Percentiles rank a stretch among this genome's conserved stretches.
phyloP scores from a whole-genome alignment of 164 flowering plant species.

The Vitis rotundifolia region DNA sequence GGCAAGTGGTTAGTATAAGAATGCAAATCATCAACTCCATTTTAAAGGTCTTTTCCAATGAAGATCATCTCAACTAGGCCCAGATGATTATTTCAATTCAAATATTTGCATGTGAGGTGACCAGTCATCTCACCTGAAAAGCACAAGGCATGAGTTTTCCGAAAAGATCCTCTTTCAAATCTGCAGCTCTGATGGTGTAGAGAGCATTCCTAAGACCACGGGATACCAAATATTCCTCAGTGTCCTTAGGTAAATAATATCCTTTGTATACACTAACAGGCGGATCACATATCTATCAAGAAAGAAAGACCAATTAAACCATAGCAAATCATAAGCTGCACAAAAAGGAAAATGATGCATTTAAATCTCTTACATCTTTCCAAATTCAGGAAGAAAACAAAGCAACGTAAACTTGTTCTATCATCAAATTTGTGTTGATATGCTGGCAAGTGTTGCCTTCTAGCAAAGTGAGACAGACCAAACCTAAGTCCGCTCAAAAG shows the following conservation, averaged over 20 bases:
- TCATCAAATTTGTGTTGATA: too few species aligned
- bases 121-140: slow-evolving; percentile 48
- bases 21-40: too few species aligned
- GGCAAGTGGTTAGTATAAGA: too few species aligned
- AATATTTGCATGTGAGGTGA: not conserved
- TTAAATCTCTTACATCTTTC: not conserved
- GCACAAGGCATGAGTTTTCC: slow-evolving; percentile 69
- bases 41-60: too few species aligned
- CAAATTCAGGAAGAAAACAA: not conserved
- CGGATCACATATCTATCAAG: slow-evolving; percentile 70
- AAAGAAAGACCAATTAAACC: slow-evolving; percentile 10
- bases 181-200: slow-evolving; percentile 65
- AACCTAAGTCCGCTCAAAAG: not conserved
- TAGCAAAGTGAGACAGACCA: too few species aligned
- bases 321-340: not conserved
- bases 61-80: too few species aligned
- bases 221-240: slow-evolving; percentile 64
- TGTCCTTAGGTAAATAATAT: slow-evolving; percentile 52
- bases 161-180: slow-evolving; percentile 66
- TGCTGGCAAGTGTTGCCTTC: too few species aligned
- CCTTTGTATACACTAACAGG: slow-evolving; percentile 89
- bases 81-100: not conserved
- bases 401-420: not conserved
- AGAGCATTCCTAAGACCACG: slow-evolving; percentile 75
- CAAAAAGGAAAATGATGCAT: not conserved